Evolutionary conservation across 371 early-diverging fungal species (phyloP).

Genomic region (Mortierella sp.): DNA sequence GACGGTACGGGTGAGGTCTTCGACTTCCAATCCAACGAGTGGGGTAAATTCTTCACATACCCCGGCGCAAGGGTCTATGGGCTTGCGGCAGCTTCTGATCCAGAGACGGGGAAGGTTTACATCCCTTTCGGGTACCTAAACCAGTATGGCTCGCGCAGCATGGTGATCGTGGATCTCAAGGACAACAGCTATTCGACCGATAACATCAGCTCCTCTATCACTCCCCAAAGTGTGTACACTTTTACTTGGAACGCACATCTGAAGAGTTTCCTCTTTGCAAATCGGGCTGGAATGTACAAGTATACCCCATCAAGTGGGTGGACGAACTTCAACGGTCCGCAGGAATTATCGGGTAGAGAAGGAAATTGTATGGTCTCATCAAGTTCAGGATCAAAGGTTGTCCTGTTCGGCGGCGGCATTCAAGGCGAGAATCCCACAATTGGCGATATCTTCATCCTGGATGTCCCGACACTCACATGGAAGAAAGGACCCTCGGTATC

Average conservation of each 20-base stretch:
- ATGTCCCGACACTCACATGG: constrained; percentile 17
- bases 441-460: constrained; percentile 28
- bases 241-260: constrained; percentile 16
- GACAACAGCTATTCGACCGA: not conserved
- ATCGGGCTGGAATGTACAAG: constrained; percentile 12
- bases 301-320: constrained; percentile 7
- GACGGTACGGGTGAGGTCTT: no score
- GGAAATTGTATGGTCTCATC: constrained; percentile 23
- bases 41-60: constrained; percentile 1
- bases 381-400: constrained; percentile 18
- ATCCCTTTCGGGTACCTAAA: constrained; percentile 15
- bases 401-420: constrained; percentile 25
- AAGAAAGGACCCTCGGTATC: no score
- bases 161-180: not conserved
- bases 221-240: constrained; percentile 9
- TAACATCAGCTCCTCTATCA: not conserved
- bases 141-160: not conserved
- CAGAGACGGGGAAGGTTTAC: constrained; percentile 12
- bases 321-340: not conserved
- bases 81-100: constrained; percentile 10
- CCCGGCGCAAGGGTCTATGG: not conserved
- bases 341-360: not conserved
- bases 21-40: not conserved
- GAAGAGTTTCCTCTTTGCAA: constrained; percentile 16
- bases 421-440: no score